Evolutionary conservation across 371 early-diverging fungal genomes (phyloP).

Genomic region (Mucor piriformis): DNA sequence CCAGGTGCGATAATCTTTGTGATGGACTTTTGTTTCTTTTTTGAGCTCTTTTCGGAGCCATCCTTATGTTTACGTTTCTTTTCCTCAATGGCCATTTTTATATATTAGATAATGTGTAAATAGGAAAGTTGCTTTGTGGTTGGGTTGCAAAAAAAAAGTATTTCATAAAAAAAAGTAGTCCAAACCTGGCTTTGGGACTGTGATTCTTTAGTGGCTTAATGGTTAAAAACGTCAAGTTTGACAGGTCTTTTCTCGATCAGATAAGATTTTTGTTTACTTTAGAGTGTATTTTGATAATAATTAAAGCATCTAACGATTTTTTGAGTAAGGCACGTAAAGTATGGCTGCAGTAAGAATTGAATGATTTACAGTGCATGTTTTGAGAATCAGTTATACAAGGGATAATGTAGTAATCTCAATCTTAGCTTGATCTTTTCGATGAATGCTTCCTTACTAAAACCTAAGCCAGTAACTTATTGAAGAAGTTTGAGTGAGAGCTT

Average conservation of each 20-base stretch:
- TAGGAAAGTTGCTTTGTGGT: neutral
- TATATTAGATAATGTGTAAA: too few species aligned
- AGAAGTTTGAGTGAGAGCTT: too few species aligned
- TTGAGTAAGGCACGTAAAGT: too few species aligned
- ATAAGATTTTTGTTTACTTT: neutral
- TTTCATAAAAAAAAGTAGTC: neutral
- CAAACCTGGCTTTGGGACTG: neutral
- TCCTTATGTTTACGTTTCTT: slow-evolving; percentile 52
- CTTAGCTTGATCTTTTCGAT: too few species aligned
- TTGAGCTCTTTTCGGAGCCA: slow-evolving; percentile 31
- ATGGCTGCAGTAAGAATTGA: too few species aligned
- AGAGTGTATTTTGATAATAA: neutral
- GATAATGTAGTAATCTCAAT: too few species aligned
- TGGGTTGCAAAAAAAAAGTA: neutral
- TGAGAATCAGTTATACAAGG: too few species aligned
- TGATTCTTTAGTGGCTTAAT: neutral
- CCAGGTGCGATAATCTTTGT: slow-evolving; percentile 20
- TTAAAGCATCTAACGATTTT: too few species aligned
- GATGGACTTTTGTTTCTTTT: slow-evolving; percentile 37
- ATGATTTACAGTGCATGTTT: too few species aligned
- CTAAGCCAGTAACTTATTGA: too few species aligned
- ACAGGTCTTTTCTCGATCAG: neutral
- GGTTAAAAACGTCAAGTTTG: neutral
- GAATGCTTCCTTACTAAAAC: too few species aligned
- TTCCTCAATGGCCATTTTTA: slow-evolving; percentile 30